Conservation (phyloP, 495 filamentous ascomycete species). For the Thozetella sp. region DNA sequence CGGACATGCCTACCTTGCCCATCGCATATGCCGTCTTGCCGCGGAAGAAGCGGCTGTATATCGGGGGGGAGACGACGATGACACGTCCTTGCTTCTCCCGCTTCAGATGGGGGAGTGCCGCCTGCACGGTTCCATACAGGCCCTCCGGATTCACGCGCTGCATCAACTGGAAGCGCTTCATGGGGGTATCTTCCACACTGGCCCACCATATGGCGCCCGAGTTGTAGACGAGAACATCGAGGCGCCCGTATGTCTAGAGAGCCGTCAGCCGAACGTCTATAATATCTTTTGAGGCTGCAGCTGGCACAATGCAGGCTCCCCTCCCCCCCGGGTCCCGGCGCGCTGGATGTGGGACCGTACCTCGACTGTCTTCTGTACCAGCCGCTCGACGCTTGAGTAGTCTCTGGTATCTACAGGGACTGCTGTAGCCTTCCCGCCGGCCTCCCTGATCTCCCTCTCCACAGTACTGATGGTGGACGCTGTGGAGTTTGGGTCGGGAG, state of each 20-base stretch:
- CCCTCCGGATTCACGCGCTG: conserved; percentile 81
- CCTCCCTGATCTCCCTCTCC: conserved; percentile 71
- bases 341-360: conserved; percentile 22
- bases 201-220: conserved; percentile 89
- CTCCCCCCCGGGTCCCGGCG: no score
- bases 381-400: conserved; percentile 58
- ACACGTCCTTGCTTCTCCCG: conserved; percentile 59
- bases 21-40: conserved; percentile 90
- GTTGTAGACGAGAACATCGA: conserved; percentile 83
- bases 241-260: conserved; percentile 51
- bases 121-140: conserved; percentile 69
- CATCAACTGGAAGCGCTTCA: conserved; percentile 81
- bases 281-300: neutral
- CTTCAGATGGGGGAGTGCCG: conserved; percentile 59
- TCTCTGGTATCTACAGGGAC: conserved; percentile 73
- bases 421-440: conserved; percentile 65
- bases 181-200: conserved; percentile 70
- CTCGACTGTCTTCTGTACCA: conserved; percentile 63
- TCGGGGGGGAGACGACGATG: conserved; percentile 82
- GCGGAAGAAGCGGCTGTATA: conserved; percentile 82
- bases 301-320: no score
- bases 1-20: conserved; percentile 85
- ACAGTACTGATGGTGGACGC: conserved; percentile 85
- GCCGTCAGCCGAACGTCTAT: neutral
- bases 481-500: conserved; percentile 80